phyloP scores from a whole-genome alignment of 139 green algal species.

The Coelastrella sp. region DNA sequence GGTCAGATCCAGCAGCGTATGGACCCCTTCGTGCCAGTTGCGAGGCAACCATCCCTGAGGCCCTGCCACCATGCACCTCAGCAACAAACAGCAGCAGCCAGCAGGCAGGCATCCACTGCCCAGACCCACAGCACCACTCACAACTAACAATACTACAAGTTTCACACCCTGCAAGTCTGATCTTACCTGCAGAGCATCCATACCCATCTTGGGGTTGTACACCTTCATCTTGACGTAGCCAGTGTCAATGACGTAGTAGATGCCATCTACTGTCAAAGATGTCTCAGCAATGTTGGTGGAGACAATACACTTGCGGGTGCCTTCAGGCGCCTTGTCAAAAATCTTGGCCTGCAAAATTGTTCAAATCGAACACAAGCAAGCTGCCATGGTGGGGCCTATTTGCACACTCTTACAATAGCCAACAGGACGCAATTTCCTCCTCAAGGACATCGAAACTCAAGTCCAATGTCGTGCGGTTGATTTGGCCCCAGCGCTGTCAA shows the following conservation, averaged over 20 bases:
- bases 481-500: background rate
- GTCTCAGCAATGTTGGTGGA: constrained; percentile 99
- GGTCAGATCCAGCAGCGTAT: background rate
- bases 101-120: background rate
- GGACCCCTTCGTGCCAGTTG: background rate
- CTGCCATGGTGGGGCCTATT: too few relatives aligned
- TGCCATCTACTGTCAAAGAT: constrained; percentile 95
- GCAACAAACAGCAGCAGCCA: background rate
- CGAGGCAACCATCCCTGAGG: background rate
- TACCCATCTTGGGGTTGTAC: constrained; percentile 98
- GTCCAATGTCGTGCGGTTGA: background rate
- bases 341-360: constrained; percentile 88
- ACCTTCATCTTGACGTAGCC: constrained; percentile 96
- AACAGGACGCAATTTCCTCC: too few relatives aligned
- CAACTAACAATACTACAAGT: too few relatives aligned
- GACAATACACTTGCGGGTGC: constrained; percentile 87
- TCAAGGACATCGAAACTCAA: too few relatives aligned
- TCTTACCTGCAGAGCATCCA: constrained; percentile 95
- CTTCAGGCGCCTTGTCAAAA: constrained; percentile 93
- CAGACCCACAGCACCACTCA: background rate
- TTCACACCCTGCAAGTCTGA: too few relatives aligned
- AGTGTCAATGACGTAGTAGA: constrained; percentile 94
- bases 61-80: background rate
- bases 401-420: background rate
- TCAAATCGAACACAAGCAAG: background rate